phyloP scores from a whole-genome alignment of 2,329 filamentous ascomycete genomes.

The Helotiales sp. region DNA sequence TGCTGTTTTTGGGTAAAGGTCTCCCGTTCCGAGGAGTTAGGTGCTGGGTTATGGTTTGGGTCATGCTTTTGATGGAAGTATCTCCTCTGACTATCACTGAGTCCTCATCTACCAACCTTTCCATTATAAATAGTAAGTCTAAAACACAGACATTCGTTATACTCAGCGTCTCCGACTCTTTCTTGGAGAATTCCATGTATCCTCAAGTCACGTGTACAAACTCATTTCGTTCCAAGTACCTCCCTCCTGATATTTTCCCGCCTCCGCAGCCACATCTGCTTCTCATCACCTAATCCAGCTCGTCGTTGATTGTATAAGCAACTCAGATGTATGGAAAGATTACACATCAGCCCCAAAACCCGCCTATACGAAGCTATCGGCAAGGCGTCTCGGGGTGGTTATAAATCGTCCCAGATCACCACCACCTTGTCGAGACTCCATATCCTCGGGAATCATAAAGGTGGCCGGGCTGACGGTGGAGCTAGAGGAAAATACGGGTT shows the following conservation, averaged over 20 bases:
- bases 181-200: too few species aligned
- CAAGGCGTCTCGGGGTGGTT: not conserved
- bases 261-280: not conserved
- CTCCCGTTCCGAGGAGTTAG: not conserved
- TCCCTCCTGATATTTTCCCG: not conserved
- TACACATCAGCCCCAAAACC: not conserved
- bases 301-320: not conserved
- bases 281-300: not conserved
- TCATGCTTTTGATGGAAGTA: too few species aligned
- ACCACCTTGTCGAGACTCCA: not conserved
- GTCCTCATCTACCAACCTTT: too few species aligned
- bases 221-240: too few species aligned
- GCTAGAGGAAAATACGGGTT: not conserved
- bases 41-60: too few species aligned
- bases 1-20: constrained; percentile 26
- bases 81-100: too few species aligned
- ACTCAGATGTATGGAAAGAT: not conserved
- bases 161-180: too few species aligned
- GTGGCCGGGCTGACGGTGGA: not conserved
- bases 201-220: too few species aligned
- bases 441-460: not conserved
- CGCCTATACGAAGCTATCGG: not conserved
- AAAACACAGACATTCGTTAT: too few species aligned
- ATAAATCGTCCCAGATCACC: not conserved
- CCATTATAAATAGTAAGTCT: too few species aligned